These are phyloP conservation scores for Penicillium waksmanii DNA, from an alignment of 495 filamentous ascomycete genomes.

Conservation along the genomic window DNA sequence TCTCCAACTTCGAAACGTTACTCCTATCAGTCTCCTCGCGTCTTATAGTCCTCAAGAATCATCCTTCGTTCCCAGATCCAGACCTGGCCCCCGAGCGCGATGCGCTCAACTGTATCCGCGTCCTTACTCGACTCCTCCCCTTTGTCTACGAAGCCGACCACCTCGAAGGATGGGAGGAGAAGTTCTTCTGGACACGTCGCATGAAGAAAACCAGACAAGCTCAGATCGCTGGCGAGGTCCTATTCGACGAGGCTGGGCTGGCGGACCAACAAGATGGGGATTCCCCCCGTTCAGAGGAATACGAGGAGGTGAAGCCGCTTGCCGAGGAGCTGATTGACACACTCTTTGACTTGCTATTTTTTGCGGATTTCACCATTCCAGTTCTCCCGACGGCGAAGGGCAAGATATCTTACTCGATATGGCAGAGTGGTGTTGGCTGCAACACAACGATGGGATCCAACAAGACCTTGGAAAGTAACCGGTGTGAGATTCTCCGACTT, in stretches of 20 bases:
- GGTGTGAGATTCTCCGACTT: slow-evolving; percentile 85
- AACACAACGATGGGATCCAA: slow-evolving; percentile 85
- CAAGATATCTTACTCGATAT: slow-evolving; percentile 92
- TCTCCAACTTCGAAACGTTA: slow-evolving; percentile 90
- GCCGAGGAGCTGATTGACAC: slow-evolving; percentile 95
- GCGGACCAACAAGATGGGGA: slow-evolving; percentile 51
- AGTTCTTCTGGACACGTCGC: slow-evolving; percentile 87
- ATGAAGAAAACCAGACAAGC: slow-evolving; percentile 60
- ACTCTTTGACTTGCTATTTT: slow-evolving; percentile 88
- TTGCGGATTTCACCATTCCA: slow-evolving; percentile 84
- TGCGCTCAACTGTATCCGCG: slow-evolving; percentile 90
- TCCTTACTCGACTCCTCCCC: slow-evolving; percentile 88
- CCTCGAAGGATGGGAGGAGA: slow-evolving; percentile 84
- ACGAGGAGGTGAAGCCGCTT: slow-evolving; percentile 82
- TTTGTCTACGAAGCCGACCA: slow-evolving; percentile 92
- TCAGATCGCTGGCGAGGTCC: slow-evolving; percentile 67
- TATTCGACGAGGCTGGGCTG: slow-evolving; percentile 77
- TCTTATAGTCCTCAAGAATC: slow-evolving; percentile 78
- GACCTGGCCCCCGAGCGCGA: slow-evolving; percentile 89
- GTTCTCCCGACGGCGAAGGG: slow-evolving; percentile 63
- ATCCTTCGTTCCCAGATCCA: slow-evolving; percentile 86
- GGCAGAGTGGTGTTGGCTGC: slow-evolving; percentile 97
- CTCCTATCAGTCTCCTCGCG: slow-evolving; percentile 80
- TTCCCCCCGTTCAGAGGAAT: slow-evolving; percentile 58
- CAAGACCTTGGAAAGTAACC: slow-evolving; percentile 88